These are phyloP conservation scores for Pleurozium schreberi DNA, from an alignment of 225 moss, liverwort and hornwort species.

Conservation along the genomic window DNA sequence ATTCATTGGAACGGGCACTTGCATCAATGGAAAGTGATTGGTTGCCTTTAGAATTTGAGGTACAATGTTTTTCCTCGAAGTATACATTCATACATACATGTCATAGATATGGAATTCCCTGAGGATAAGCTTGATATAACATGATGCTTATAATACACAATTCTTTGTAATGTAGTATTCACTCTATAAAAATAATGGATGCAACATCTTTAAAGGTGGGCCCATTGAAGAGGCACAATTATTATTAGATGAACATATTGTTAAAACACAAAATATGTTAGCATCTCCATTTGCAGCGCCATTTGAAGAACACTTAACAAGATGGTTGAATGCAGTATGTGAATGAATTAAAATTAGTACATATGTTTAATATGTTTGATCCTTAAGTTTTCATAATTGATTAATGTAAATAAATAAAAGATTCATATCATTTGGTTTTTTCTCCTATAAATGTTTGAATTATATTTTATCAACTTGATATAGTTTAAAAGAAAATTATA, in stretches of 20 bases:
- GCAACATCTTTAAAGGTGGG: conserved; percentile 80
- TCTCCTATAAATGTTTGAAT: neutral
- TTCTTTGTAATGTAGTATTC: conserved; percentile 17
- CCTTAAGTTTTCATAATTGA: too few relatives aligned
- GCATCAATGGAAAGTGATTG: conserved; percentile 65
- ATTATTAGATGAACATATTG: conserved; percentile 67
- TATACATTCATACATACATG: too few relatives aligned
- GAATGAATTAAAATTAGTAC: neutral
- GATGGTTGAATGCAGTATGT: conserved; percentile 55
- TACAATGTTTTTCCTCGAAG: too few relatives aligned
- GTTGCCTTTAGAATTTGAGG: conserved; percentile 59
- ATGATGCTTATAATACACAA: too few relatives aligned
- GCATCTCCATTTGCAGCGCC: conserved; percentile 78
- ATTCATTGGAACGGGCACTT: conserved; percentile 49
- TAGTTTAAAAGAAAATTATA: neutral
- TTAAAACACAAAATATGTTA: conserved; percentile 85
- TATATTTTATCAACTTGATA: too few relatives aligned
- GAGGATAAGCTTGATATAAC: neutral
- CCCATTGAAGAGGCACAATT: conserved; percentile 84
- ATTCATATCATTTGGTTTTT: neutral
- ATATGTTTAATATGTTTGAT: too few relatives aligned
- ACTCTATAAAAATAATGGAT: conserved; percentile 57
- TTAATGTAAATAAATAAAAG: too few relatives aligned
- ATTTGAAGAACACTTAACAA: conserved; percentile 50
- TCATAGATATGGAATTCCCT: neutral